Evolutionary conservation across 352 stramenopile genomes (phyloP), one percentile per base, ranked within the genome.

Genomic region (Globisporangium mamillatum): DNA sequence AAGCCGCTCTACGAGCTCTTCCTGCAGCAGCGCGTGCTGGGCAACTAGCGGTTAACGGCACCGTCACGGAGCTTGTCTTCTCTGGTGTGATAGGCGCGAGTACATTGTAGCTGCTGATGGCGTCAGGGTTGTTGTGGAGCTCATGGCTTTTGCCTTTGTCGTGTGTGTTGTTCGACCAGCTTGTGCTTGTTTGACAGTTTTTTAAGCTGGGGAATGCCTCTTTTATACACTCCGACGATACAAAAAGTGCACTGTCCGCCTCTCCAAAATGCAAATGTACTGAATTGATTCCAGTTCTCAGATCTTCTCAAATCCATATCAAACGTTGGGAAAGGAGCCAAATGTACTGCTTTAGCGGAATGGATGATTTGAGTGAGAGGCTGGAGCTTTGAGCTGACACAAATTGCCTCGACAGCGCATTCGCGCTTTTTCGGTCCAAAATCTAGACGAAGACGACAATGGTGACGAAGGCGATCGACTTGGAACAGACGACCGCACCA

Each of bases 1-100:
- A 88, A 91, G 70, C 74, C 81, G 36, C 67, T 96, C 8, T 87
- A 80, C 64, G 75, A 89, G 20, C 73, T 87, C 53, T 88, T 93
- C 60, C 73, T 78, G 22, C 75, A 86, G 69, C 78, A 88, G 52
- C 74, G 74, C 53, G 81, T 86, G 52, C 32, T 68, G 14, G 52
- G 52, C 29, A 50, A 22, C 29, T 32, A 32, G 29, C 29, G 29
- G 29, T 8, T 32, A 32, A 32, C 29, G 29, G 29, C 29, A 32
- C 8, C 9, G 34, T 10, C 34, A 41, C 34, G 34, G 10, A 44
- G 36, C 1, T 44, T 44, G 36, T 44, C 36, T 44, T 44, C 36
- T 44, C 36, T 32, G 29, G 4, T 32, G 12, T 44, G 8, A 38
- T 38, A 44, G 36, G 10, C 9, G 12, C 12, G 36, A 44, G 36